Percentiles rank a stretch among this genome's conserved stretches.
Conservation (phyloP, 148 eudicot species). For the Cornus controversa region DNA sequence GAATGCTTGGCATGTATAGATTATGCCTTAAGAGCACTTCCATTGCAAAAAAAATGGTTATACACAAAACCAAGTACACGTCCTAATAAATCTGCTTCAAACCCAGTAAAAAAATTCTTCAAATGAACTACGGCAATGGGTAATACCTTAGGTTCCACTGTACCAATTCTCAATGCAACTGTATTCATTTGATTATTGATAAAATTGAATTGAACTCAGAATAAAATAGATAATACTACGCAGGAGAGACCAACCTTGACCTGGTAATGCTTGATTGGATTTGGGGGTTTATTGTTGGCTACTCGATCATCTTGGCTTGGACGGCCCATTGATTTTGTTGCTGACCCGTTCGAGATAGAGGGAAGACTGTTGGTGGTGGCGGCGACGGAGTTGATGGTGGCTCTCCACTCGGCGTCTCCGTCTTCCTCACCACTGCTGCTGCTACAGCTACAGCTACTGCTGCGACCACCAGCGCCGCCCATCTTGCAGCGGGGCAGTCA, state of each 20-base stretch:
- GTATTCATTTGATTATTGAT: too few species aligned
- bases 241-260: conserved; percentile 45
- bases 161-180: too few species aligned
- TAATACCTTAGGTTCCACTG: too few species aligned
- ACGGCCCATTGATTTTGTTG: conserved; percentile 9
- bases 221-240: too few species aligned
- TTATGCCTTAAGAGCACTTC: too few species aligned
- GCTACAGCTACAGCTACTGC: conserved; percentile 7
- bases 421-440: conserved; percentile 83
- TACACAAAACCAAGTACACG: too few species aligned
- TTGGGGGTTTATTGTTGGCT: conserved; percentile 38
- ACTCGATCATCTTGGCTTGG: conserved; percentile 24
- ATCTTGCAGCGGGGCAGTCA: conserved; percentile 1
- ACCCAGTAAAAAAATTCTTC: too few species aligned
- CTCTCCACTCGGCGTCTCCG: conserved; percentile 82
- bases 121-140: too few species aligned
- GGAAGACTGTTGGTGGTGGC: conserved; percentile 21
- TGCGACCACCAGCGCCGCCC: conserved; percentile 19
- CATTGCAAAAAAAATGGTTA: too few species aligned
- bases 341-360: conserved; percentile 8
- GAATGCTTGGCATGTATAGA: too few species aligned
- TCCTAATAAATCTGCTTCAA: too few species aligned
- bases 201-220: too few species aligned
- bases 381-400: conserved; percentile 67
- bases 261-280: conserved; percentile 67